phyloP scores from a whole-genome alignment of 177 flowering plant species.

The Telopea speciosissima region DNA sequence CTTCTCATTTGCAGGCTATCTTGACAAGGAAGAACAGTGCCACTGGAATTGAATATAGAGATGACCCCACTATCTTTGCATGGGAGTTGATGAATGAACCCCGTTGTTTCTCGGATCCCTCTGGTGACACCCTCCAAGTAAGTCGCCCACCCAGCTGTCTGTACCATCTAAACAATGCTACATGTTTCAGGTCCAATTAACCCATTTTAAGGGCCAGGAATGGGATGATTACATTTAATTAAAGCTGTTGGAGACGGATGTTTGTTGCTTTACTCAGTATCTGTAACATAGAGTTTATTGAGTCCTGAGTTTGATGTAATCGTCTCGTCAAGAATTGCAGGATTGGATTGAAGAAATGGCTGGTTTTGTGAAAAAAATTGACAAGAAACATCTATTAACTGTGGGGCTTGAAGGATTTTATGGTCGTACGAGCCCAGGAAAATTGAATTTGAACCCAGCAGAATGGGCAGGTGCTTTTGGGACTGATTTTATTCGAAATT shows the following conservation, averaged over 20 bases:
- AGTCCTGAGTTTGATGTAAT: constrained; percentile 9
- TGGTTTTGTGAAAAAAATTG: constrained; percentile 49
- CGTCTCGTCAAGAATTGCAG: constrained; percentile 34
- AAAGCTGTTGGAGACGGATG: too few relatives aligned
- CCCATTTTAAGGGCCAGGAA: too few relatives aligned
- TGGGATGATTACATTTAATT: too few relatives aligned
- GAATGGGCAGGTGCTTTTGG: constrained; percentile 72
- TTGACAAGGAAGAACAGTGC: constrained; percentile 80
- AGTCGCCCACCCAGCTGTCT: constrained; percentile 14
- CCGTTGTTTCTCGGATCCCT: constrained; percentile 86
- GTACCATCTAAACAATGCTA: too few relatives aligned
- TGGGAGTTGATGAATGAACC: constrained; percentile 99
- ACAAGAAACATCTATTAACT: constrained; percentile 49
- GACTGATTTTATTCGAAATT: constrained; percentile 84
- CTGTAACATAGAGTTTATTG: background rate
- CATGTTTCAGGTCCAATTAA: too few relatives aligned
- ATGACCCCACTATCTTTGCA: constrained; percentile 91
- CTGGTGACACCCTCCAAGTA: constrained; percentile 93
- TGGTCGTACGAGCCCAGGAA: constrained; percentile 45
- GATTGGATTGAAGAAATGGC: constrained; percentile 67
- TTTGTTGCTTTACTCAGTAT: too few relatives aligned
- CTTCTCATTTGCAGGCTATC: constrained; percentile 44
- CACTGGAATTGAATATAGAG: constrained; percentile 74
- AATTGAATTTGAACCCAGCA: constrained; percentile 57
- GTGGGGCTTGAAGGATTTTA: constrained; percentile 62